Evolutionary conservation across 1,284 basidiomycete species (phyloP).

Genomic region (Rhodotorula sp.): DNA sequence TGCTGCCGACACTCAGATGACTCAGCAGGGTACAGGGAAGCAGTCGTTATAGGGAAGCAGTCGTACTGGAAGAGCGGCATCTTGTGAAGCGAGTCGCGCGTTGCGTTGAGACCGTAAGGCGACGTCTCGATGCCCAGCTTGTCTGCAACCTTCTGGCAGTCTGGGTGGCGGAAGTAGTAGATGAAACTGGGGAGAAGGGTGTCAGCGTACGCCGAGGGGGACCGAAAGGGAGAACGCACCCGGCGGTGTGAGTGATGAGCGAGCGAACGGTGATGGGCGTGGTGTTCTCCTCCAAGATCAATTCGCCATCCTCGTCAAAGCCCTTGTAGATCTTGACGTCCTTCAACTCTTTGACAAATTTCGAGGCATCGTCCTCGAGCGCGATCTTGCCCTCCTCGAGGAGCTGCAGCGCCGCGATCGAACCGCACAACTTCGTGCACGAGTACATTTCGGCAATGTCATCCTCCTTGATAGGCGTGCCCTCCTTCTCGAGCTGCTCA

Average conservation of each 20-base stretch:
- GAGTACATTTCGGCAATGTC: slow-evolving; percentile 6
- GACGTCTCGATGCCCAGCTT: neutral
- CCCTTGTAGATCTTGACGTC: slow-evolving; percentile 17
- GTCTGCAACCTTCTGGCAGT: neutral
- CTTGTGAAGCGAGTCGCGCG: neutral
- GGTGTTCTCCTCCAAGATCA: slow-evolving; percentile 1
- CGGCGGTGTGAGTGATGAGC: slow-evolving; percentile 23
- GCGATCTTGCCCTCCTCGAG: slow-evolving; percentile 25
- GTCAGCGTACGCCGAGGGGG: rapidly evolving
- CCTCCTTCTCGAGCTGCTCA: neutral
- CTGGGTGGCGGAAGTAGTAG: neutral
- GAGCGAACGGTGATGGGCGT: slow-evolving; percentile 6
- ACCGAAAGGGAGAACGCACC: neutral
- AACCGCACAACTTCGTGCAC: slow-evolving; percentile 9
- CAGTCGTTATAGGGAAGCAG: too few relatives aligned
- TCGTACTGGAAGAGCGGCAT: slow-evolving; percentile 4
- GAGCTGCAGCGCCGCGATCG: slow-evolving; percentile 25
- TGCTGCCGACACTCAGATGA: neutral
- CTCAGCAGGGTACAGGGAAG: neutral
- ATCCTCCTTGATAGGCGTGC: slow-evolving; percentile 2
- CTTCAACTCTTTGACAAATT: slow-evolving; percentile 7
- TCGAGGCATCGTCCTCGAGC: slow-evolving; percentile 15
- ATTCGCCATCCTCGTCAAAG: slow-evolving; percentile 1
- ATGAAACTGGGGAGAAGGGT: neutral
- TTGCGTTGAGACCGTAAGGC: slow-evolving; percentile 7